Evolutionary conservation across 805 yeast genomes (phyloP).

Genomic region (Nakazawaea ernobii): DNA sequence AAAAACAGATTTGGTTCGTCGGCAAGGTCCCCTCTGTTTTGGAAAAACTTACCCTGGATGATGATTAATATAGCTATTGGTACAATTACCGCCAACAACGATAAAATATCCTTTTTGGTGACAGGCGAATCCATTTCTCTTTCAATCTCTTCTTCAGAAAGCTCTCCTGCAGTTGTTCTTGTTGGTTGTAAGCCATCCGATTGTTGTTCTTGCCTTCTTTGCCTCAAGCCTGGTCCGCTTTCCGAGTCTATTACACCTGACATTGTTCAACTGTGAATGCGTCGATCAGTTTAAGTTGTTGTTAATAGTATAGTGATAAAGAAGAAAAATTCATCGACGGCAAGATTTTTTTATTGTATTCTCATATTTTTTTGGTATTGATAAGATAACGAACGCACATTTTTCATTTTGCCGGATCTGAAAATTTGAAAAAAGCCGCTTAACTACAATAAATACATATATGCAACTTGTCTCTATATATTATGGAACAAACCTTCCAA

Average conservation of each 20-base stretch:
- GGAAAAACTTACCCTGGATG: constrained; percentile 9
- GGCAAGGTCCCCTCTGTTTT: background rate
- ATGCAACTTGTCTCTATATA: background rate
- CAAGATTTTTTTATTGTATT: background rate
- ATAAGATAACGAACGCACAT: background rate
- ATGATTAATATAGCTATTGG: constrained; percentile 7
- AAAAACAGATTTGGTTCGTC: constrained; percentile 8
- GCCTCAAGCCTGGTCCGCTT: background rate
- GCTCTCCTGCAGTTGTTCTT: background rate
- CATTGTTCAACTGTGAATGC: background rate
- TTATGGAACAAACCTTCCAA: constrained; percentile 2
- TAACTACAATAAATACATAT: too few relatives aligned
- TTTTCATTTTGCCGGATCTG: background rate
- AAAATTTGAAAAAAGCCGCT: too few relatives aligned
- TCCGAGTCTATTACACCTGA: background rate
- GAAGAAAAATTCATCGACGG: background rate
- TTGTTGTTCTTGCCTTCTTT: background rate
- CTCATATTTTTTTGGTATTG: background rate
- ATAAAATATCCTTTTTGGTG: constrained; percentile 5
- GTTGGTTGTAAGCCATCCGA: background rate
- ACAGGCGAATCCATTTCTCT: constrained; percentile 9
- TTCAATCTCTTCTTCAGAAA: constrained; percentile 6
- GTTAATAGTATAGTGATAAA: background rate
- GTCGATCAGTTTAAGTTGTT: too few relatives aligned
- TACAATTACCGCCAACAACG: constrained; percentile 5